These are phyloP conservation scores for Odontarrhena argentea DNA, from an alignment of 345 rosid species.

Conservation along the genomic window DNA sequence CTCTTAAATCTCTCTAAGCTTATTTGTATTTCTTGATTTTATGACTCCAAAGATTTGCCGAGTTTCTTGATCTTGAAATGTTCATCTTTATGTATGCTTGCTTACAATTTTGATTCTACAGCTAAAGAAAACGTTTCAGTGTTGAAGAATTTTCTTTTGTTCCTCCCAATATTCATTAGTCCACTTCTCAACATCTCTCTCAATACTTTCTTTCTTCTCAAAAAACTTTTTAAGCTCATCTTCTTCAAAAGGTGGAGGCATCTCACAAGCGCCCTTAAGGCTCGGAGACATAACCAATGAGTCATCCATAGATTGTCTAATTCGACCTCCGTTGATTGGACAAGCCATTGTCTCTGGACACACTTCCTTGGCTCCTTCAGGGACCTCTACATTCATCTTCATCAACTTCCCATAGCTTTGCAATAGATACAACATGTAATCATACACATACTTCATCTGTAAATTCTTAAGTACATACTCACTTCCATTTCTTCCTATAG, in stretches of 20 bases:
- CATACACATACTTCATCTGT: slow-evolving; percentile 52
- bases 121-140: neutral
- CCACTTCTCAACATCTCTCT: slow-evolving; percentile 46
- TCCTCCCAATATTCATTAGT: slow-evolving; percentile 41
- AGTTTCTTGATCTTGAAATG: slow-evolving; percentile 1
- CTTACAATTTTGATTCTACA: neutral
- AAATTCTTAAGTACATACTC: slow-evolving; percentile 40
- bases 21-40: slow-evolving; percentile 18
- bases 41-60: slow-evolving; percentile 9
- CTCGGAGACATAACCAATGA: slow-evolving; percentile 50
- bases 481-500: slow-evolving; percentile 47
- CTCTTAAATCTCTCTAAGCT: slow-evolving; percentile 14
- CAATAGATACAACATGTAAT: slow-evolving; percentile 53
- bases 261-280: slow-evolving; percentile 38
- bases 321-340: slow-evolving; percentile 36
- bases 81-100: slow-evolving; percentile 5
- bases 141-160: neutral
- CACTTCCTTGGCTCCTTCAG: slow-evolving; percentile 46
- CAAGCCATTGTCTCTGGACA: slow-evolving; percentile 58
- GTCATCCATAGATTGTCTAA: slow-evolving; percentile 46
- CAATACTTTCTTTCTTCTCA: slow-evolving; percentile 37
- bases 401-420: slow-evolving; percentile 50
- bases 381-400: slow-evolving; percentile 44
- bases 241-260: slow-evolving; percentile 48
- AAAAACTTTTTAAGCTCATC: slow-evolving; percentile 33